phyloP scores from a whole-genome alignment of 192 early-diverging fungal species.

The Coemansia sp. region DNA sequence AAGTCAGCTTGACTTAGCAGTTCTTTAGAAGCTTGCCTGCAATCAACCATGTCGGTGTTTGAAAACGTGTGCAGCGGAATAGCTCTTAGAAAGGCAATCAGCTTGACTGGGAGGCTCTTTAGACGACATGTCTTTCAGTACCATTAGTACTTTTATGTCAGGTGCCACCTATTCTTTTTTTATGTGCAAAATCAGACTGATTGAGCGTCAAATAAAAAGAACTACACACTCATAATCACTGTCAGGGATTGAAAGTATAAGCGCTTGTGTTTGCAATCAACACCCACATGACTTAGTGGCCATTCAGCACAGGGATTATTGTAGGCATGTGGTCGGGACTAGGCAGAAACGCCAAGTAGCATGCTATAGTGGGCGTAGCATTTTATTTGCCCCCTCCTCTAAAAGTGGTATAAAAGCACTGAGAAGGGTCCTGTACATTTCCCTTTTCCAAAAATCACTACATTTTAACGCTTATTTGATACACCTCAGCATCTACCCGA shows the following conservation, averaged over 20 bases:
- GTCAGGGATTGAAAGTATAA: background rate
- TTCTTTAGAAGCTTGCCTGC: background rate
- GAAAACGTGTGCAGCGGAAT: background rate
- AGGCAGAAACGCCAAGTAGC: background rate
- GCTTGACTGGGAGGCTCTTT: constrained; percentile 1
- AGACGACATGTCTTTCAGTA: background rate
- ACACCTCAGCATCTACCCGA: background rate
- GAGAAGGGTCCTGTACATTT: background rate
- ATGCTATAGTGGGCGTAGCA: background rate
- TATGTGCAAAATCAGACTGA: background rate
- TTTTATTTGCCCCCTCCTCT: background rate
- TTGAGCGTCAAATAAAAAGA: background rate
- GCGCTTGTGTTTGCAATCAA: background rate
- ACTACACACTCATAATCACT: background rate
- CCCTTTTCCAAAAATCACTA: background rate
- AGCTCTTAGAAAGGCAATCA: background rate
- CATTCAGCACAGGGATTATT: too few species aligned
- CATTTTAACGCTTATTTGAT: background rate
- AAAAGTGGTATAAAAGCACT: background rate
- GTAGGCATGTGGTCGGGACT: background rate
- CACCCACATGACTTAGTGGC: background rate
- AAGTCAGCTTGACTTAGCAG: background rate
- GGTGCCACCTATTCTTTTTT: background rate
- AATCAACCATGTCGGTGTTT: background rate
- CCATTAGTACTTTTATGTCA: background rate